phyloP scores from a whole-genome alignment of 768 basidiomycete species.

The Candolleomyces eurysporus region DNA sequence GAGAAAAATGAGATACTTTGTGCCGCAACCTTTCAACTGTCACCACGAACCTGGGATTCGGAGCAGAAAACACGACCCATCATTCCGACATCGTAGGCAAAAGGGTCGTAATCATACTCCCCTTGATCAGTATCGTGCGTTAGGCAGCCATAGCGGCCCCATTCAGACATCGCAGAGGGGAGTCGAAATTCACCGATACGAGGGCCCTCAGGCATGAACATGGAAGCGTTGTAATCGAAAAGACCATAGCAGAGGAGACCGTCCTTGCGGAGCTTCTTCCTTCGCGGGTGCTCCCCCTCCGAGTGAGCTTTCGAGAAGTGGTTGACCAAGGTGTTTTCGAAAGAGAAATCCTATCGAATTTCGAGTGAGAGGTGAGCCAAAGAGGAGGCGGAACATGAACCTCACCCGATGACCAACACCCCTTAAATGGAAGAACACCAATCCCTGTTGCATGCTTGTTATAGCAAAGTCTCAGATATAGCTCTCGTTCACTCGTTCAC shows the following conservation, averaged over 20 bases:
- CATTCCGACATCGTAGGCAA: conserved; percentile 22
- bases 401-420: background rate
- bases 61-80: conserved; percentile 15
- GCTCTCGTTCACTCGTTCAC: no score
- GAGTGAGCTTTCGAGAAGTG: conserved; percentile 7
- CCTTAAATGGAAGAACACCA: background rate
- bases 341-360: background rate
- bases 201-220: background rate
- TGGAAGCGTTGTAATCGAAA: background rate
- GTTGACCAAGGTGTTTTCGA: conserved; percentile 18
- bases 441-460: background rate
- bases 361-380: background rate
- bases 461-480: no score
- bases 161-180: background rate
- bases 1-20: no score
- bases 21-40: no score
- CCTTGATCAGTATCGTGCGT: conserved; percentile 17
- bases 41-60: conserved; percentile 5
- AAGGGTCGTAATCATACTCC: conserved; percentile 23
- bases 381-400: background rate
- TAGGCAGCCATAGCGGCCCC: conserved; percentile 3
- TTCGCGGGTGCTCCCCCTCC: background rate
- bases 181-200: background rate
- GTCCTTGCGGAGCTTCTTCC: background rate
- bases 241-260: background rate